Base-by-base conservation (phyloP, 345 rosid genomes). In the Eucalyptus sp. region DNA sequence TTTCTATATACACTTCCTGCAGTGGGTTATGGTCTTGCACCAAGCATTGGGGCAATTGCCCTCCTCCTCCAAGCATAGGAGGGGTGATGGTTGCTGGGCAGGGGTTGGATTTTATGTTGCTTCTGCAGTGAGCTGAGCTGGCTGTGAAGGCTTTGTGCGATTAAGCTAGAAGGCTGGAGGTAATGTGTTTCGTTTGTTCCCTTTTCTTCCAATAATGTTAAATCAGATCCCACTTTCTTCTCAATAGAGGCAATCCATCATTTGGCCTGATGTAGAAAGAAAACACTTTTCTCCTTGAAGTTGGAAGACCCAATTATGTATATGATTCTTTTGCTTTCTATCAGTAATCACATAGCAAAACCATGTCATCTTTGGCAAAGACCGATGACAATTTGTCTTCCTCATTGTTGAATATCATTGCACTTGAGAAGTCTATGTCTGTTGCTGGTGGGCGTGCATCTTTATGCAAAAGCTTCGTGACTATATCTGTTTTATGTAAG, bases 401-500 rank as follows among this genome's bases (percentile, higher is more conserved):
- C 87, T 97, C 99, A 6, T 94, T 96, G 88, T 89, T 95, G 93
- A 94, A 94, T 90, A 95, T 96, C 90, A 92, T 94, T 90, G 92
- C 93, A 84, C 97, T 97, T 88, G 98, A 98, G 88, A 94, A 91
- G 87, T 93, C 97, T 91, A 90, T 95, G 56, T 88, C 95, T 90
- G 96, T 94, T 49, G 97, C 97, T 87, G 97, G 96, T 93, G 99
- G 94, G 95, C 93, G 97, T 98, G 91, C 97, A 93, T 98, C 92
- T 98, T 96, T 96, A 94, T 96, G 98, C 99, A 98, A 95, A 96
- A 95, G 94, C 95, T 97, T 91, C 96, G 97, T 93, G 93, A 95
- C 95, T 95, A 93, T 93, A 90, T 97, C 97, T 93, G 96, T 95
- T 93, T 90, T 96, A 92, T 96, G 98, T 93, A 97, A 95, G 91